Percentiles rank a stretch among this genome's conserved stretches.
Conservation (phyloP, 306 rosid species). For the Citrullus amarus region DNA sequence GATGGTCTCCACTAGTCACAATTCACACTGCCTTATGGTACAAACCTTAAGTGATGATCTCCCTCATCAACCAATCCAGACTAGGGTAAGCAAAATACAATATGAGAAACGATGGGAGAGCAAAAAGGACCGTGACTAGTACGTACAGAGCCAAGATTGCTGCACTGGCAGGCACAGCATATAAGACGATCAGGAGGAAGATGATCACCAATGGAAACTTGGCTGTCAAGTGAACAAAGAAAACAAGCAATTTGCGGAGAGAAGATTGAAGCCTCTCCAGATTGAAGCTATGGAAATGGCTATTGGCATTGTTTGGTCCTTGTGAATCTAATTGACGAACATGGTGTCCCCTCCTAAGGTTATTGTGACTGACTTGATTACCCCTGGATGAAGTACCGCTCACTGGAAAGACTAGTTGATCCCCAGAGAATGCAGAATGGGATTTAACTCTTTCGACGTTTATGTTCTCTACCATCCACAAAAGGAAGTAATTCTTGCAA, state of each 20-base stretch:
- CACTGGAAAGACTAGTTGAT: constrained; percentile 38
- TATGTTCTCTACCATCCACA: constrained; percentile 99
- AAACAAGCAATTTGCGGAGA: constrained; percentile 52
- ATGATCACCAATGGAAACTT: constrained; percentile 86
- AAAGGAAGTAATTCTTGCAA: constrained; percentile 89
- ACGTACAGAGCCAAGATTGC: constrained; percentile 71
- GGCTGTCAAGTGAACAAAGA: constrained; percentile 76
- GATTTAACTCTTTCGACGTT: constrained; percentile 73
- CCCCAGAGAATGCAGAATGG: constrained; percentile 41
- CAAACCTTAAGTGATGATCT: constrained; percentile 43
- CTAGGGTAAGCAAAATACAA: constrained; percentile 92
- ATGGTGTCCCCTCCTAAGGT: constrained; percentile 47
- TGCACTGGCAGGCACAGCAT: constrained; percentile 95
- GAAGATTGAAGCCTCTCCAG: constrained; percentile 45
- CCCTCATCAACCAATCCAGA: constrained; percentile 95
- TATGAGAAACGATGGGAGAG: constrained; percentile 81
- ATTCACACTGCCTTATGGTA: not conserved
- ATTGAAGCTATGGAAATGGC: constrained; percentile 24
- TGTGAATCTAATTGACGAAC: constrained; percentile 35
- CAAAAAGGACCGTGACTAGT: constrained; percentile 72
- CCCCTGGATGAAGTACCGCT: constrained; percentile 36
- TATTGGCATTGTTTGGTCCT: constrained; percentile 20
- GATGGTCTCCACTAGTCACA: not conserved
- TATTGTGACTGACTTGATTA: constrained; percentile 32
- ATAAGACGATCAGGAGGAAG: constrained; percentile 66